Conservation (phyloP, 768 basidiomycete genomes). For the Boletus edulis region DNA sequence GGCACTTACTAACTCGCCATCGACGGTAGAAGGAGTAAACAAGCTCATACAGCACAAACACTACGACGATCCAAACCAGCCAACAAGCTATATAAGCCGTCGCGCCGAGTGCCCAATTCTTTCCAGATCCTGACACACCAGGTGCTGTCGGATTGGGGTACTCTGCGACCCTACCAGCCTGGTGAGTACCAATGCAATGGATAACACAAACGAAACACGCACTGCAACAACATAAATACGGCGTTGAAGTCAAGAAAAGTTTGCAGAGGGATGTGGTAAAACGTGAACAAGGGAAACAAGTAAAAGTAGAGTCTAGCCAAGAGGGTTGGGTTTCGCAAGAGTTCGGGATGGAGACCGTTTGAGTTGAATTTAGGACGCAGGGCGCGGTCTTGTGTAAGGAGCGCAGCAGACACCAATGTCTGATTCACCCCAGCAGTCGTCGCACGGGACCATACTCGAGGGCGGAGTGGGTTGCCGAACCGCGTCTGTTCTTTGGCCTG, state of each 20-base stretch:
- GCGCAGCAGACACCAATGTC: conserved; percentile 41
- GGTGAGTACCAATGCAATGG: conserved; percentile 11
- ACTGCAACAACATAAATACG: conserved; percentile 82
- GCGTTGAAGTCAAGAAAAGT: conserved; percentile 90
- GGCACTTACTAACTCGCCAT: conserved; percentile 75
- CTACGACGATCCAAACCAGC: conserved; percentile 67
- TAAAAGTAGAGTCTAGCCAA: conserved; percentile 61
- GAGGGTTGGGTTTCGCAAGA: conserved; percentile 59
- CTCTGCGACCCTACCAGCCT: conserved; percentile 58
- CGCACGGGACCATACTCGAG: conserved; percentile 60
- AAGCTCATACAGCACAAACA: conserved; percentile 75
- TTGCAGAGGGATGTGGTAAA: conserved; percentile 73
- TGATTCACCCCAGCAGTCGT: conserved; percentile 44
- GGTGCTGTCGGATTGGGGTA: conserved; percentile 68
- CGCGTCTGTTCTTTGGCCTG: conserved; percentile 52
- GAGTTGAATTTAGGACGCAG: conserved; percentile 67
- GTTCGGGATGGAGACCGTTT: conserved; percentile 62
- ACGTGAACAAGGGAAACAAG: conserved; percentile 65
- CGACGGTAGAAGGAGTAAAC: conserved; percentile 71
- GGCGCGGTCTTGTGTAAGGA: conserved; percentile 32
- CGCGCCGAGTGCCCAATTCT: conserved; percentile 78
- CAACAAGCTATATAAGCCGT: conserved; percentile 85
- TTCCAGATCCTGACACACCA: conserved; percentile 67
- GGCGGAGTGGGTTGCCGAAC: conserved; percentile 37
- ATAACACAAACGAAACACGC: conserved; percentile 35